Percentiles rank a stretch among this genome's conserved stretches.
These are phyloP conservation scores for Jamesozyma jinghongensis DNA, from an alignment of 805 yeast genomes.

Conservation along the genomic window DNA sequence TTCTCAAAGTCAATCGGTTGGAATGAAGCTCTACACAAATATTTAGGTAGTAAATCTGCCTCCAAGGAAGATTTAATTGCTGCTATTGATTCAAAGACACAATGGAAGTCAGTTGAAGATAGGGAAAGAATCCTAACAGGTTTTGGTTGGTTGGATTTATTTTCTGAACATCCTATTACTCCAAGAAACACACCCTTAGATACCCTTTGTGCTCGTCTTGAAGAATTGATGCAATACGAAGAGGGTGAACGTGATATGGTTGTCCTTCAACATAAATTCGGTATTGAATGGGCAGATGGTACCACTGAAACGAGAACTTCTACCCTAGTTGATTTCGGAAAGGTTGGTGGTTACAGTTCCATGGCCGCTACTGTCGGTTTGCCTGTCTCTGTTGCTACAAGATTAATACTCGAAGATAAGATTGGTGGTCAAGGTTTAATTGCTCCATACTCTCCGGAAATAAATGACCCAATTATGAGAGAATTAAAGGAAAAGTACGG, in stretches of 20 bases:
- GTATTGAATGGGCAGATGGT: constrained; percentile 95
- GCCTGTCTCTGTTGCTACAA: constrained; percentile 94
- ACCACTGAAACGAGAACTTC: constrained; percentile 85
- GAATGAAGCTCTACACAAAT: constrained; percentile 77
- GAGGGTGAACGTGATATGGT: constrained; percentile 94
- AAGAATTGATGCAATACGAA: constrained; percentile 91
- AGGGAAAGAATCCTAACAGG: constrained; percentile 83
- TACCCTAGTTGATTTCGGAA: constrained; percentile 89
- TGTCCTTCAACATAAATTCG: constrained; percentile 93
- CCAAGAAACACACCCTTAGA: constrained; percentile 95
- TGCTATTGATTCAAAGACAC: constrained; percentile 67
- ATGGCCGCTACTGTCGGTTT: constrained; percentile 99
- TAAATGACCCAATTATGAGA: constrained; percentile 85
- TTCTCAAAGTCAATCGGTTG: constrained; percentile 59
- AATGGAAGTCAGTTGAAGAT: constrained; percentile 72
- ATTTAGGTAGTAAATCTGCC: constrained; percentile 64
- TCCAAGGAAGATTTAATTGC: constrained; percentile 65
- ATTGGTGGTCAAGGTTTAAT: constrained; percentile 71
- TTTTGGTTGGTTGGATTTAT: constrained; percentile 87
- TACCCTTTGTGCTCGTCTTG: constrained; percentile 93
- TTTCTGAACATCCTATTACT: constrained; percentile 63
- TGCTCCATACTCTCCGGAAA: constrained; percentile 88
- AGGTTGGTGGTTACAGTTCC: constrained; percentile 81
- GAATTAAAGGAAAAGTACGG: constrained; percentile 83
- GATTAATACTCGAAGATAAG: constrained; percentile 76